Base-by-base conservation (phyloP, 2,329 filamentous ascomycete genomes). In the Aspergillus fischeri region DNA sequence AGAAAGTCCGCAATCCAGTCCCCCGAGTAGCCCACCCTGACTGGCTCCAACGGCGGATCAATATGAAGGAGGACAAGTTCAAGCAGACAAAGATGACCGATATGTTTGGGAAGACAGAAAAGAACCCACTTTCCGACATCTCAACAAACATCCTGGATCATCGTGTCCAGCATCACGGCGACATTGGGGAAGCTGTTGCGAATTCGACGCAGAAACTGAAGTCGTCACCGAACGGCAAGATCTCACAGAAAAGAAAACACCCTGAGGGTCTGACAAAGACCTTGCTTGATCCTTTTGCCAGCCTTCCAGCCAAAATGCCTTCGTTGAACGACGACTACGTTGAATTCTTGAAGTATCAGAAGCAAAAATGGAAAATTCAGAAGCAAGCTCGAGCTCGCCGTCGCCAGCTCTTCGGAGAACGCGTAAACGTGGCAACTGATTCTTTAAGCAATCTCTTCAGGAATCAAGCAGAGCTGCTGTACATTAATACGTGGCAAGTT, bases 11-110 rank as follows among this genome's bases (percentile, higher is more conserved):
- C 54, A 99, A 99, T 68, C 94, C 94, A 0, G 93, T 97, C 1
- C 95, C 94, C 14, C 83, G 95, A 63, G 91, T 99, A 11, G 82
- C 90, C 6, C 95, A 99, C 75, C 94, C 94, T 0, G 95, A 99
- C 54, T 99, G 94, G 94, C 83, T 99, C 35, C 92, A 97, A 68
- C 86, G 91, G 58, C 84, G 93, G 53, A 97, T 99, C 74, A 91
- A 94, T 64, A 88, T 89, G 73, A 97, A 97, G 74, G 94, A 99
- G 56, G 94, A 99, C 77, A 92, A 89, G 71, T 88, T 97, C 81
- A 96, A 99, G 79, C 94, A 99, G 77, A 96, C 92, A 78, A 99
- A 99, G 77, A 89, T 99, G 80, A 99, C 93, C 0, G 94, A 97
- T 68, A 80, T 96, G 65, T 96, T 99, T 69, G 81, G 75, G 20